Percentiles rank a stretch among this genome's conserved stretches.
phyloP scores from a whole-genome alignment of 371 early-diverging fungal genomes.

The Globomyces sp. region DNA sequence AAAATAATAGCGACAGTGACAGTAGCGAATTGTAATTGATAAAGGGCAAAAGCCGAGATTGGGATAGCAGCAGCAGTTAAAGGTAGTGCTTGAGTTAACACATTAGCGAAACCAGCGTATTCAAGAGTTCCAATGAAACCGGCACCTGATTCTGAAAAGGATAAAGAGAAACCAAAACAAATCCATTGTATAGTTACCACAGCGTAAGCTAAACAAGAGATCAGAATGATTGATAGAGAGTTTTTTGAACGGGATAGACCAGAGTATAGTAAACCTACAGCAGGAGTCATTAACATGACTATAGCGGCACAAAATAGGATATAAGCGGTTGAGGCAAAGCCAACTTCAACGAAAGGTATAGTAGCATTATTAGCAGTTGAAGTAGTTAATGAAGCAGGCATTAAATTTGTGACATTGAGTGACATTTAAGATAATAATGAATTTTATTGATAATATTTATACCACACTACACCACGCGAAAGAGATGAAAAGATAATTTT shows the following conservation, averaged over 20 bases:
- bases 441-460: too few relatives aligned
- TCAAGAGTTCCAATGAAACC: conserved; percentile 73
- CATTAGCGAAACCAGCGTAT: conserved; percentile 41
- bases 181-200: conserved; percentile 66
- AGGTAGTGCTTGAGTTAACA: conserved; percentile 58
- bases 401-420: conserved; percentile 5
- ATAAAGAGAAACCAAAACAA: conserved; percentile 77
- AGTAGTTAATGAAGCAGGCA: conserved; percentile 6
- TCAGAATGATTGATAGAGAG: conserved; percentile 31
- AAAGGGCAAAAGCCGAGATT: conserved; percentile 67
- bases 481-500: too few relatives aligned
- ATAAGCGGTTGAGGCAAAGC: conserved; percentile 34
- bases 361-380: conserved; percentile 15
- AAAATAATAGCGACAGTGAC: conserved; percentile 84
- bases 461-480: too few relatives aligned
- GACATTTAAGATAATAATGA: background rate
- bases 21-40: conserved; percentile 66
- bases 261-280: conserved; percentile 69
- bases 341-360: conserved; percentile 26
- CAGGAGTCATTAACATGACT: conserved; percentile 48
- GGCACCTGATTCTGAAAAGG: conserved; percentile 61
- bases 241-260: conserved; percentile 73
- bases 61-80: conserved; percentile 62
- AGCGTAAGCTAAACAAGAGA: conserved; percentile 28
- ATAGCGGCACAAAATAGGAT: conserved; percentile 31